phyloP scores from a whole-genome alignment of 208 protist genomes.

The Crithidia fasciculata region DNA sequence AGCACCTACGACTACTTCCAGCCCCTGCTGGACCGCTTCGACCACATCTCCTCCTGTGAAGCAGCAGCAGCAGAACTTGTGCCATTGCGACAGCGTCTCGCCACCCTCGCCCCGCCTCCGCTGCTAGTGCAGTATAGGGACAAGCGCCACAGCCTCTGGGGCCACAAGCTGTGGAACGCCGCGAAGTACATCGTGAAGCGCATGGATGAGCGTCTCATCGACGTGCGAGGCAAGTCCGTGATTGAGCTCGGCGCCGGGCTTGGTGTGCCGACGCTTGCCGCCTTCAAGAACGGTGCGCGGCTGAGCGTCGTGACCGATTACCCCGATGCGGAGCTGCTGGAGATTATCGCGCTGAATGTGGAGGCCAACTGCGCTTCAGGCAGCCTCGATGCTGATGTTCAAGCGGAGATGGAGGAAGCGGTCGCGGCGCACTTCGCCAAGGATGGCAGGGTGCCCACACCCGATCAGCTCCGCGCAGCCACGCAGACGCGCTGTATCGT shows the following conservation, averaged over 20 bases:
- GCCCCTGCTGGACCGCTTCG: slow-evolving; percentile 57
- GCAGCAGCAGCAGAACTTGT: slow-evolving; percentile 6
- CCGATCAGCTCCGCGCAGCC: slow-evolving; percentile 21
- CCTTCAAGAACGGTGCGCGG: slow-evolving; percentile 74
- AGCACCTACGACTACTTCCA: slow-evolving; percentile 54
- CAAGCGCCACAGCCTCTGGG: slow-evolving; percentile 90
- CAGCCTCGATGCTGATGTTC: slow-evolving; percentile 49
- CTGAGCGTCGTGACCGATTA: slow-evolving; percentile 86
- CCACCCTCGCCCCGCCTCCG: slow-evolving; percentile 21
- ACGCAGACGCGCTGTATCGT: slow-evolving; percentile 45
- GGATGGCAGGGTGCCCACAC: slow-evolving; percentile 1
- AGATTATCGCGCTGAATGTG: slow-evolving; percentile 81
- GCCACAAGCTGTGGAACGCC: slow-evolving; percentile 88
- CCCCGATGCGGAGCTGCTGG: slow-evolving; percentile 74
- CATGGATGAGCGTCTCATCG: slow-evolving; percentile 78
- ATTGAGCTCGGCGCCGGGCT: slow-evolving; percentile 90
- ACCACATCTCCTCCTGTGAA: slow-evolving; percentile 19
- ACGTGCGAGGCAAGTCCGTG: slow-evolving; percentile 71
- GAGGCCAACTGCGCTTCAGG: slow-evolving; percentile 63
- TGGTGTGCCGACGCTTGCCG: slow-evolving; percentile 74
- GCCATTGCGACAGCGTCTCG: slow-evolving; percentile 26
- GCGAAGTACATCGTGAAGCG: slow-evolving; percentile 90
- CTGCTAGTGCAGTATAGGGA: slow-evolving; percentile 73
- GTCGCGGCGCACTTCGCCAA: slow-evolving; percentile 8
- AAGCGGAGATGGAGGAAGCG: slow-evolving; percentile 19